phyloP scores from a whole-genome alignment of 169 alveolate species.

The Cardiosporidium cionae region DNA sequence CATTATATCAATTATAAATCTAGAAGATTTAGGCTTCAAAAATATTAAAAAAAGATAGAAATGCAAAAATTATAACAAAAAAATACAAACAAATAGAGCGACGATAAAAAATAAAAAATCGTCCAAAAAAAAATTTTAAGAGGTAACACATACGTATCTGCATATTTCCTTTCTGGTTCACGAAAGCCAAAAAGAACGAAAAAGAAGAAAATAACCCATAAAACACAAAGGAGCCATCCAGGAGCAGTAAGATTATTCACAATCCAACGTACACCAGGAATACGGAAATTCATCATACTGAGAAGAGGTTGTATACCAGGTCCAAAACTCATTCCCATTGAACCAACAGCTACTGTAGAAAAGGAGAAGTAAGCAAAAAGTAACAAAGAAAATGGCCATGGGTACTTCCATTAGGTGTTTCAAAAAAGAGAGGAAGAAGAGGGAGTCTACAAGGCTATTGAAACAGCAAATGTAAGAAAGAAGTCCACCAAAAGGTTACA shows the following conservation, averaged over 20 bases:
- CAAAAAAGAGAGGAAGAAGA: no score
- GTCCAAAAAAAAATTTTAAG: no score
- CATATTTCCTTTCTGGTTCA: constrained; percentile 17
- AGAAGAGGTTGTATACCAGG: constrained; percentile 20
- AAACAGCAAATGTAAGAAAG: no score
- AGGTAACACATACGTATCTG: background rate
- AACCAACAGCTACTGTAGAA: constrained; percentile 30
- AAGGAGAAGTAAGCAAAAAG: background rate
- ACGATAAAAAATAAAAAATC: no score
- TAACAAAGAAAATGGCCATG: background rate
- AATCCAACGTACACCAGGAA: background rate
- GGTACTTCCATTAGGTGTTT: no score
- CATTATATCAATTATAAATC: no score
- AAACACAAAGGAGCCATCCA: constrained; percentile 18
- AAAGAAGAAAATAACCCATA: constrained; percentile 34
- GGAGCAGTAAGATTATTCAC: constrained; percentile 18
- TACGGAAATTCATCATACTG: background rate
- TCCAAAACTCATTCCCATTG: constrained; percentile 29
- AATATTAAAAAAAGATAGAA: no score
- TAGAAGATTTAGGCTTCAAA: no score
- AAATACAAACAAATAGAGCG: no score
- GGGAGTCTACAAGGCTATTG: no score
- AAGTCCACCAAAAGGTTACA: no score
- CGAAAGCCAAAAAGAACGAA: background rate
- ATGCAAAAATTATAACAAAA: no score